These are phyloP conservation scores for Neurospora tetrasperma DNA, from an alignment of 495 filamentous ascomycete genomes.

Conservation along the genomic window DNA sequence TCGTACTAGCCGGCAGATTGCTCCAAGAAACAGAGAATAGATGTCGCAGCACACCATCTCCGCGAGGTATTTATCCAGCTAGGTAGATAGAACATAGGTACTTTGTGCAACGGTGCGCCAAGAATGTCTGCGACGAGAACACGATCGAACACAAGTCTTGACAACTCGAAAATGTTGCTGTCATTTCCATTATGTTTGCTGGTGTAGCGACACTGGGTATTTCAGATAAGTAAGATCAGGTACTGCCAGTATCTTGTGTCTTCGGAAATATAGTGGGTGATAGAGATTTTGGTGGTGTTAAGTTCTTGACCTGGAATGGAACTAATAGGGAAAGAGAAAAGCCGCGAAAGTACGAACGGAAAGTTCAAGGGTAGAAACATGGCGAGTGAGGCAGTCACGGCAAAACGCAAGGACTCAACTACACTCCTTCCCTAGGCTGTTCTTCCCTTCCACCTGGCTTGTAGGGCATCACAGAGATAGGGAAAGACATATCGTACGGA, in stretches of 20 bases:
- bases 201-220: not conserved
- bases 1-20: constrained; percentile 2
- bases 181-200: not conserved
- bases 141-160: not conserved
- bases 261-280: not conserved
- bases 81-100: not conserved
- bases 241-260: not conserved
- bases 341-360: not conserved
- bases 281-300: not conserved
- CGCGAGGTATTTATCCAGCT: not conserved
- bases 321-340: not conserved
- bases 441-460: not conserved
- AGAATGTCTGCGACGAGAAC: not conserved
- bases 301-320: not conserved
- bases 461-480: not conserved
- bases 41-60: not conserved
- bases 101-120: not conserved
- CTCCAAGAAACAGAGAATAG: not conserved
- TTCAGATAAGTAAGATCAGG: not conserved
- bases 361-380: not conserved
- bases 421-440: not conserved
- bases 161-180: not conserved
- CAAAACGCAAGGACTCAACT: not conserved
- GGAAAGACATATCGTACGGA: not conserved
- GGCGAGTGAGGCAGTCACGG: not conserved